Evolutionary conservation across 345 rosid genomes (phyloP).

Genomic region (Populus alba): DNA sequence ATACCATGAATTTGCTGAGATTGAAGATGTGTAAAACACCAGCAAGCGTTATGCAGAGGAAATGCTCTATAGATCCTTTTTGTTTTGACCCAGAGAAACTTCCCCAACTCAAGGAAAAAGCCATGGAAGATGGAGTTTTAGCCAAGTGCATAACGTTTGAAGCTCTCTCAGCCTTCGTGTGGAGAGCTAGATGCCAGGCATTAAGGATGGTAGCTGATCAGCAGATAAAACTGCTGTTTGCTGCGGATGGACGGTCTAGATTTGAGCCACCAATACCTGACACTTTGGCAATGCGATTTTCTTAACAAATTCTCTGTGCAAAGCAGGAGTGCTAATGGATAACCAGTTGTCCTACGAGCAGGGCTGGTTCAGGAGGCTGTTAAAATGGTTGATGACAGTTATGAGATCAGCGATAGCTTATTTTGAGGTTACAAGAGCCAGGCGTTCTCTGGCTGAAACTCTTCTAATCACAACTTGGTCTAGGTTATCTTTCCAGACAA

Average conservation of each 20-base stretch:
- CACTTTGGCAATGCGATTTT: conserved; percentile 79
- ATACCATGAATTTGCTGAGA: conserved; percentile 71
- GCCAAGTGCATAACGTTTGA: conserved; percentile 65
- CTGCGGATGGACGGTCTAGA: conserved; percentile 73
- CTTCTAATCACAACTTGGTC: conserved; percentile 84
- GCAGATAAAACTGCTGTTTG: conserved; percentile 72
- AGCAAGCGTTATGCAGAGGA: conserved; percentile 58
- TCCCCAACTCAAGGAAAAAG: conserved; percentile 48
- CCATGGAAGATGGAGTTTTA: conserved; percentile 42
- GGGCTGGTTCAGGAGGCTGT: conserved; percentile 60
- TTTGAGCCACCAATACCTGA: conserved; percentile 61
- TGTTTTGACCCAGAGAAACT: conserved; percentile 62
- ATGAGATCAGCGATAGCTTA: conserved; percentile 89
- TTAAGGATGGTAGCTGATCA: conserved; percentile 58
- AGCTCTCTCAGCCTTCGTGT: conserved; percentile 68
- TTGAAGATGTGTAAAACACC: conserved; percentile 60
- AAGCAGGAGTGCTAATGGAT: conserved; percentile 60
- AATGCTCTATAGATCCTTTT: conserved; percentile 66
- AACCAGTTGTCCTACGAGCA: conserved; percentile 49
- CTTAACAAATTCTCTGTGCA: conserved; percentile 52
- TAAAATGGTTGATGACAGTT: conserved; percentile 57
- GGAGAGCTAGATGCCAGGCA: conserved; percentile 78
- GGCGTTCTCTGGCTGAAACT: conserved; percentile 78
- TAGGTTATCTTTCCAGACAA: conserved; percentile 66
- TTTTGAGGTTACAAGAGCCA: conserved; percentile 71